A percentile compares a stretch with the other conserved stretches of the same genome.
Evolutionary conservation across 768 basidiomycete genomes (phyloP).

Genomic region (Nidularia pulvinata): DNA sequence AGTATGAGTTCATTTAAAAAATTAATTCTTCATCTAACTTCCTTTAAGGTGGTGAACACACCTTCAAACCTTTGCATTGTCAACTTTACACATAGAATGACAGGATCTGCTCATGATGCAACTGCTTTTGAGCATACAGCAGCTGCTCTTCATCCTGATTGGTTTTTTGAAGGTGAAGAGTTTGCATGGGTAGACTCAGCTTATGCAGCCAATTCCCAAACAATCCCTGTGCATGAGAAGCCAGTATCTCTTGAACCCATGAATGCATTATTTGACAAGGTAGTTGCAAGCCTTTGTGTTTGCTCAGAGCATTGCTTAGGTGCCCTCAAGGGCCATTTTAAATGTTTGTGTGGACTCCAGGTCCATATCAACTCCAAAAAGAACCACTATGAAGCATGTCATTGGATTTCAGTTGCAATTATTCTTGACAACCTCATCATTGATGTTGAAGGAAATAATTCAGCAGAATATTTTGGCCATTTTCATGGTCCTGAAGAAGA

Average conservation of each 20-base stretch:
- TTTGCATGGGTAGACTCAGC: conserved; percentile 20
- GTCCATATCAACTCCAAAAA: conserved; percentile 16
- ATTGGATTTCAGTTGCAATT: conserved; percentile 22
- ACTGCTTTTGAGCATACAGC: conserved; percentile 10
- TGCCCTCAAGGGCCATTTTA: conserved; percentile 21
- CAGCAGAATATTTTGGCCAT: conserved; percentile 6
- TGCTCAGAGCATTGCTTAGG: conserved; percentile 30
- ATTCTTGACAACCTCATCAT: conserved; percentile 28
- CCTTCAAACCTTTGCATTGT: conserved; percentile 16
- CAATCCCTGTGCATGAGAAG: conserved; percentile 24
- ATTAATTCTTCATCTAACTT: not conserved
- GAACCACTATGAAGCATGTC: conserved; percentile 15
- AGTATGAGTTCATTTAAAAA: conserved; percentile 8
- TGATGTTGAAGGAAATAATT: conserved; percentile 20
- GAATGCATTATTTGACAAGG: conserved; percentile 22
- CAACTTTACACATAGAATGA: conserved; percentile 16
- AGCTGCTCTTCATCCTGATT: conserved; percentile 9
- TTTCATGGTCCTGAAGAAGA: conserved; percentile 8
- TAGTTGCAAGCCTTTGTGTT: conserved; percentile 16
- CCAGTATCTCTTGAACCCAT: conserved; percentile 15
- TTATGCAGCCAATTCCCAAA: conserved; percentile 14
- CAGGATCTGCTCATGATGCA: conserved; percentile 18
- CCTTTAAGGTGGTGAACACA: conserved; percentile 9
- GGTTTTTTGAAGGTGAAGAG: conserved; percentile 9
- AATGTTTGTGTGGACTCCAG: conserved; percentile 16